These are phyloP conservation scores for Phytopythium helicoides DNA, from an alignment of 352 stramenopile species.

Conservation along the genomic window DNA sequence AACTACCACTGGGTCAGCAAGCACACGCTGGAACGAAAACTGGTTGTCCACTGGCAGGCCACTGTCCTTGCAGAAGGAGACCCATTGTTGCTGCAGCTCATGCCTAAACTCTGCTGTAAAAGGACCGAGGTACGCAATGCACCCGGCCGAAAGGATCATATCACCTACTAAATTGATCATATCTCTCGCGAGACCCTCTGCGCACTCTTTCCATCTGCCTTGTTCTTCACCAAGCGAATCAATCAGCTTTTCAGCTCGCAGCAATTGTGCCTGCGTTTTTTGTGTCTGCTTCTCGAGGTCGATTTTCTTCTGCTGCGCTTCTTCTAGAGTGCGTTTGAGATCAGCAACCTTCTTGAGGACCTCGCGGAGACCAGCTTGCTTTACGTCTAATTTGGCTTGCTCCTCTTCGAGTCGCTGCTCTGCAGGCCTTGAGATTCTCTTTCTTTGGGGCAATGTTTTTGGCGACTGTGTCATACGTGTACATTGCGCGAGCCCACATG, in stretches of 20 bases:
- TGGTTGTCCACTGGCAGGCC: slow-evolving; percentile 80
- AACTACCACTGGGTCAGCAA: slow-evolving; percentile 85
- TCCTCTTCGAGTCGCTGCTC: slow-evolving; percentile 87
- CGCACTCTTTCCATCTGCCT: slow-evolving; percentile 87
- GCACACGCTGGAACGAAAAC: slow-evolving; percentile 84
- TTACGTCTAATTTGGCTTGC: slow-evolving; percentile 83
- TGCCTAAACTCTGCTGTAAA: slow-evolving; percentile 88
- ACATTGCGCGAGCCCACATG: slow-evolving; percentile 94
- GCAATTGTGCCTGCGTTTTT: slow-evolving; percentile 86
- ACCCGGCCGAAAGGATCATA: slow-evolving; percentile 91
- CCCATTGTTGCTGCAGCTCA: slow-evolving; percentile 84
- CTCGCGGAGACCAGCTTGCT: slow-evolving; percentile 81
- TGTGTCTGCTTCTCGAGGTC: slow-evolving; percentile 89
- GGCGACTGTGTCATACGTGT: slow-evolving; percentile 92
- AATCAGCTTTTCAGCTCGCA: slow-evolving; percentile 89
- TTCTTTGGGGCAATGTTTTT: slow-evolving; percentile 95
- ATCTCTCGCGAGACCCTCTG: slow-evolving; percentile 66
- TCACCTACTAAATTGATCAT: slow-evolving; percentile 92
- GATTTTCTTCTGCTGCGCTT: slow-evolving; percentile 91
- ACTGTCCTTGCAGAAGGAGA: slow-evolving; percentile 73
- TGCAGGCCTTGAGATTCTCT: slow-evolving; percentile 82
- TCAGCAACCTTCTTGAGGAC: slow-evolving; percentile 85
- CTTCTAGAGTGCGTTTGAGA: slow-evolving; percentile 84
- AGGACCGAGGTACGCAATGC: slow-evolving; percentile 91
- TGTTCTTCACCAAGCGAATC: slow-evolving; percentile 90